A percentile compares a stretch with the other conserved stretches of the same genome.
These are phyloP conservation scores for Pichia sp. DNA, from an alignment of 1,139 yeast species.

Conservation along the genomic window DNA sequence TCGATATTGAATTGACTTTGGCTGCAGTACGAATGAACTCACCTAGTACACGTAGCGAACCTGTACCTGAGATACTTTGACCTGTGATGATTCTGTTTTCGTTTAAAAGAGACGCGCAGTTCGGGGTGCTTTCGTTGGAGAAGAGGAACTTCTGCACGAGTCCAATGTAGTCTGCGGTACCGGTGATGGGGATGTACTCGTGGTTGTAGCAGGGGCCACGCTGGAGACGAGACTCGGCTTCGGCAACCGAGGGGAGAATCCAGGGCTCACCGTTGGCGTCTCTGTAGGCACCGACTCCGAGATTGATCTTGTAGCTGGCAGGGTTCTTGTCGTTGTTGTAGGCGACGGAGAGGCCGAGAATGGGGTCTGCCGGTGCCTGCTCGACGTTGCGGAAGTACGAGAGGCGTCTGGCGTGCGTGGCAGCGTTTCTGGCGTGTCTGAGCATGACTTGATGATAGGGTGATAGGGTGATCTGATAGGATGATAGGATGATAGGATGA, in stretches of 20 bases:
- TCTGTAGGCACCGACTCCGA: slow-evolving; percentile 92
- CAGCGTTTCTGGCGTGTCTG: too few species aligned
- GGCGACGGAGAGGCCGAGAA: slow-evolving; percentile 59
- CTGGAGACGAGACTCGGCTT: slow-evolving; percentile 46
- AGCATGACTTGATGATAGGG: too few species aligned
- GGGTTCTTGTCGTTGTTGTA: slow-evolving; percentile 47
- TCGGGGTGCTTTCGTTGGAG: slow-evolving; percentile 1
- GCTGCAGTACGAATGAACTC: slow-evolving; percentile 41
- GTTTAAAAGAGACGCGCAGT: slow-evolving; percentile 34
- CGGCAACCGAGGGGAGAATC: slow-evolving; percentile 74
- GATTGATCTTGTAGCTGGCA: slow-evolving; percentile 56
- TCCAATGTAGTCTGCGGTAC: slow-evolving; percentile 42
- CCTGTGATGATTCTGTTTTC: slow-evolving; percentile 45
- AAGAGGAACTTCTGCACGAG: slow-evolving; percentile 43
- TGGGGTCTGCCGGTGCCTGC: slow-evolving; percentile 64
- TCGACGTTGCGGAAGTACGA: slow-evolving; percentile 6
- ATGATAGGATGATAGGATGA: too few species aligned
- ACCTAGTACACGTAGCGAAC: slow-evolving; percentile 49
- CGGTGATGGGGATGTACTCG: slow-evolving; percentile 52
- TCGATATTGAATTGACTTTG: slow-evolving; percentile 30
- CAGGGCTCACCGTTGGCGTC: slow-evolving; percentile 80
- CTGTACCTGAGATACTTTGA: slow-evolving; percentile 57
- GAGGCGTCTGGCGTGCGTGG: too few species aligned
- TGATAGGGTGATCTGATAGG: too few species aligned
- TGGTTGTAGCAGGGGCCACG: slow-evolving; percentile 40